Base-by-base conservation (phyloP, 2,329 filamentous ascomycete genomes). In the Cyclaneusma minus region DNA sequence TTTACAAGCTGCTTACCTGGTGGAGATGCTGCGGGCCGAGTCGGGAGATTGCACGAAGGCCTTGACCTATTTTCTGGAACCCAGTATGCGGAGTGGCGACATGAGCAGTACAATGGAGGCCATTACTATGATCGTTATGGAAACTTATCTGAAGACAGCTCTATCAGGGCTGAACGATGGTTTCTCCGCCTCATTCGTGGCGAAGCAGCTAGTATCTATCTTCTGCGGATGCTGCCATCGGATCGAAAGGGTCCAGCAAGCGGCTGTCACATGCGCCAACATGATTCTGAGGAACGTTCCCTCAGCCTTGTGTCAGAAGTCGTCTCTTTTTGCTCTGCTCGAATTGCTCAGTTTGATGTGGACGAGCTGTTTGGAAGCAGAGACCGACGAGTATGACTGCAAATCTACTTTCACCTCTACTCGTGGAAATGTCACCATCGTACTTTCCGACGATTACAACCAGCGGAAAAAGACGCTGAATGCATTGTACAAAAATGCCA, bases 341-440 rank as follows among this genome's bases (percentile, higher is more conserved):
- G 91, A 98, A 49, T 65, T 98, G 4, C 58, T 98, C 11, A 87
- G 83, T 3, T 66, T 98, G 15, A 84, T 98, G 76, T 98, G 87
- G 87, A 71, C 72, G 24, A 87, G 84, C 44, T 98, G 89, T 46
- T 60, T 98, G 10, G 87, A 98, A 48, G 79, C 79, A 8, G 89
- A 99, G 49, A 85, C 85, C 0, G 87, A 98, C 40, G 73, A 91
- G 43, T 98, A 95, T 43, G 74, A 83, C 27, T 91, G 84, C 54
- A 74, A 75, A 34, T 80, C 84, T 4, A 73, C 68, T 3, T 91
- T 92, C 47, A 72, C 64, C 4, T 95, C 85, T 1, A 54, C 64
- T 2, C 69, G 79, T 35, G 83, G 79, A 8, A 70, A 78, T 21
- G 80, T 98, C 13, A 74, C 71, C 1, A 68, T 98, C 13, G 78